These are phyloP conservation scores for Phytopythium vexans DNA, from an alignment of 352 stramenopile genomes.

Conservation along the genomic window DNA sequence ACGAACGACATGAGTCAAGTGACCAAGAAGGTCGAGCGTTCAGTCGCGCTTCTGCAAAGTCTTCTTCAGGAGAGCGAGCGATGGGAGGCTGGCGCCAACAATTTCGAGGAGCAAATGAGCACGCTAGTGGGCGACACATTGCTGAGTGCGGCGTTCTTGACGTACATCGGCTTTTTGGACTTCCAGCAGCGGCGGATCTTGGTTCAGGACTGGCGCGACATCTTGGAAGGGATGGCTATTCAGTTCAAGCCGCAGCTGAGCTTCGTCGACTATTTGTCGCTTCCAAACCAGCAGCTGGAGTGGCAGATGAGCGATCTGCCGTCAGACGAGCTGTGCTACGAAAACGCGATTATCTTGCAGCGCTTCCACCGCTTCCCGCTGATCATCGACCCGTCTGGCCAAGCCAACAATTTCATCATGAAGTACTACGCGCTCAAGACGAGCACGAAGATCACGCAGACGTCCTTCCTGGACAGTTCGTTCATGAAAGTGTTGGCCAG, in stretches of 20 bases:
- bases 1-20: constrained; percentile 98
- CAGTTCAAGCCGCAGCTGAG: constrained; percentile 72
- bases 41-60: constrained; percentile 97
- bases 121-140: constrained; percentile 97
- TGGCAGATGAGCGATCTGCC: constrained; percentile 97
- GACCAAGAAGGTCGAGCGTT: constrained; percentile 96
- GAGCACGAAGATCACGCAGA: constrained; percentile 95
- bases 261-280: constrained; percentile 97
- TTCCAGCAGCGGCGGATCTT: constrained; percentile 96
- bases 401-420: constrained; percentile 98
- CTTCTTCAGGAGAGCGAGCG: constrained; percentile 97
- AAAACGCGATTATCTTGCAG: constrained; percentile 99
- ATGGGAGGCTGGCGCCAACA: constrained; percentile 96
- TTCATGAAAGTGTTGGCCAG: constrained; percentile 99
- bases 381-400: constrained; percentile 98
- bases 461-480: constrained; percentile 98
- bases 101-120: constrained; percentile 96
- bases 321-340: constrained; percentile 96
- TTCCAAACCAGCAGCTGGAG: constrained; percentile 91
- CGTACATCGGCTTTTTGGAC: constrained; percentile 98
- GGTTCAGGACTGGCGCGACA: constrained; percentile 93
- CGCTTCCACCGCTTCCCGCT: constrained; percentile 97
- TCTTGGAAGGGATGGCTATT: constrained; percentile 93
- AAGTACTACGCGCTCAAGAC: constrained; percentile 94
- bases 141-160: constrained; percentile 96